Conservation (phyloP, 805 yeast species). For the Cyberlindnera suaveolens region DNA sequence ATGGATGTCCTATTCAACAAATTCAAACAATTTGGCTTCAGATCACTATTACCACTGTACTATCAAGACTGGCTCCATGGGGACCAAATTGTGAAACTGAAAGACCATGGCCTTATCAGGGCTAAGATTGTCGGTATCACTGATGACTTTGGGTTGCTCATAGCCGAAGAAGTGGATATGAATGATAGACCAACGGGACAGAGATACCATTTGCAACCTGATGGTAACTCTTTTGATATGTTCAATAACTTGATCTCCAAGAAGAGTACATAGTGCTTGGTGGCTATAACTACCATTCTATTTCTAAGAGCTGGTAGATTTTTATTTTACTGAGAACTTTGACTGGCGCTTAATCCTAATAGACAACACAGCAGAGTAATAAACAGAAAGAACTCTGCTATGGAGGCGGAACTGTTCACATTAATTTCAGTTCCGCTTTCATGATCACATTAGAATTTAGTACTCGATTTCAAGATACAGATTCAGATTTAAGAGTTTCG, state of each 20-base stretch:
- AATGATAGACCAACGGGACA: conserved; percentile 45
- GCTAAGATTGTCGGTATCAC: conserved; percentile 80
- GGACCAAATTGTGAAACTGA: conserved; percentile 65
- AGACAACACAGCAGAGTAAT: too few relatives aligned
- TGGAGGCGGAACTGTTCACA: too few relatives aligned
- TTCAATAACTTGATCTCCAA: conserved; percentile 79
- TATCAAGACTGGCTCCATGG: conserved; percentile 84
- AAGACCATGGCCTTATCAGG: conserved; percentile 41
- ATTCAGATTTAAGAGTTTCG: too few relatives aligned
- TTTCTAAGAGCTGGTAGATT: too few relatives aligned
- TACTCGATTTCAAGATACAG: too few relatives aligned
- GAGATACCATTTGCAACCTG: conserved; percentile 78
- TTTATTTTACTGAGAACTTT: too few relatives aligned
- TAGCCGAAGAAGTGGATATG: conserved; percentile 60
- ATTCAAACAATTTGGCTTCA: conserved; percentile 62
- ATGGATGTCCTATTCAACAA: conserved; percentile 55
- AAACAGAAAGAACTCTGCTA: too few relatives aligned
- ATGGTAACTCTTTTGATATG: conserved; percentile 96
- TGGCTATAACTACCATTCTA: too few relatives aligned
- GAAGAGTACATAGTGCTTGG: conserved; percentile 25
- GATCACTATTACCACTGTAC: conserved; percentile 60
- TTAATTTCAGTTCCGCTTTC: too few relatives aligned
- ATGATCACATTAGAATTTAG: too few relatives aligned
- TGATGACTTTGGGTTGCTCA: conserved; percentile 73
- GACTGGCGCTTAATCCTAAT: too few relatives aligned